Percentiles rank a stretch among this genome's conserved stretches.
Evolutionary conservation across 129 eudicot genomes (phyloP).

Genomic region (Saussurea involucrata): DNA sequence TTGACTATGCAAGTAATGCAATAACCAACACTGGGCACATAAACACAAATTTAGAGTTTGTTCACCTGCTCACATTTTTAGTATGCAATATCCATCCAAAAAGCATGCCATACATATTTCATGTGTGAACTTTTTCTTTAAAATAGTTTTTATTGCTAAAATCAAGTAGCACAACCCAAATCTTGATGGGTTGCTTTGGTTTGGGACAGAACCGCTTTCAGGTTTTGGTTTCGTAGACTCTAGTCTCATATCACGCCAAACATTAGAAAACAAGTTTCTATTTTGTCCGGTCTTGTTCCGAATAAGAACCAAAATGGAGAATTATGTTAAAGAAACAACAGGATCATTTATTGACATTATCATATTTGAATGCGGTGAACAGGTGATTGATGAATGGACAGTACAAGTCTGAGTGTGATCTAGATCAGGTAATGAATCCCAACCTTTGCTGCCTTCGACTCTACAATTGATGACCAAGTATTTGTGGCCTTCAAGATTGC

Average conservation of each 20-base stretch:
- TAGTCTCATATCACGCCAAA: too few relatives aligned
- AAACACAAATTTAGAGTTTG: background rate
- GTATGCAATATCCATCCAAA: background rate
- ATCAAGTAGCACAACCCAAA: background rate
- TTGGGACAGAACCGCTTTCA: too few relatives aligned
- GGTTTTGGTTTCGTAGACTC: too few relatives aligned
- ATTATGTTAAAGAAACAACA: background rate
- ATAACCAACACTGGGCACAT: background rate
- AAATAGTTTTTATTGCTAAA: background rate
- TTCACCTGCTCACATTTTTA: background rate
- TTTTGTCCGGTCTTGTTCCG: too few relatives aligned
- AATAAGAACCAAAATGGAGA: background rate
- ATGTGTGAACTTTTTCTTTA: background rate
- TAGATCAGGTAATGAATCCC: background rate
- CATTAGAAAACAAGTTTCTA: too few relatives aligned
- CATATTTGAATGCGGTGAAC: background rate
- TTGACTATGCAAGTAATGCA: too few relatives aligned
- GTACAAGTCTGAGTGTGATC: background rate
- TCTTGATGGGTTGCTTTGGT: background rate
- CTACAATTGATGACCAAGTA: background rate
- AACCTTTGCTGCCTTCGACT: background rate
- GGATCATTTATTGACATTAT: background rate
- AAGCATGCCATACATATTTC: background rate
- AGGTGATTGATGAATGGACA: background rate
- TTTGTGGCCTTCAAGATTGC: background rate